These are phyloP conservation scores for Trichomonascus vanleenenianus DNA, from an alignment of 805 yeast species.

Conservation along the genomic window DNA sequence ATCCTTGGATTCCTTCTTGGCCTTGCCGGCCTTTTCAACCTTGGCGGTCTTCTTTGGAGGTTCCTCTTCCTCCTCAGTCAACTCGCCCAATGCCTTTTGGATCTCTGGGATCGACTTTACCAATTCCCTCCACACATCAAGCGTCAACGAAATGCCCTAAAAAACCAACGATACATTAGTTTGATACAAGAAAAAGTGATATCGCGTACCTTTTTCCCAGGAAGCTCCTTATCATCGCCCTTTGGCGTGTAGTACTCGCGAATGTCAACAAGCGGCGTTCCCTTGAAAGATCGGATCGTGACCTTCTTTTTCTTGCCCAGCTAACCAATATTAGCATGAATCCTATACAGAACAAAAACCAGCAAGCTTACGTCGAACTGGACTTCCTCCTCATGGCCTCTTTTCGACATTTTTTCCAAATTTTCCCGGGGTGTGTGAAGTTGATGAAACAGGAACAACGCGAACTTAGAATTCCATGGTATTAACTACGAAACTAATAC, in stretches of 20 bases:
- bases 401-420: slow-evolving; percentile 1
- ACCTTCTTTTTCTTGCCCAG: slow-evolving; percentile 59
- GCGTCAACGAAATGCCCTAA: slow-evolving; percentile 26
- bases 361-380: slow-evolving; percentile 2
- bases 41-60: slow-evolving; percentile 5
- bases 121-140: slow-evolving; percentile 21
- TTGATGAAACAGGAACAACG: not conserved
- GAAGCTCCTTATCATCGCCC: slow-evolving; percentile 53
- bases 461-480: too few relatives aligned
- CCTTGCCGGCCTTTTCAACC: not conserved
- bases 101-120: slow-evolving; percentile 15
- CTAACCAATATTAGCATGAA: slow-evolving; percentile 19
- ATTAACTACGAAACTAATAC: too few relatives aligned
- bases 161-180: not conserved
- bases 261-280: slow-evolving; percentile 63
- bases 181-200: not conserved
- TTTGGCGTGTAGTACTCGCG: slow-evolving; percentile 58
- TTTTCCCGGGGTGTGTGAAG: not conserved
- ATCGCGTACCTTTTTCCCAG: slow-evolving; percentile 64
- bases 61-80: slow-evolving; percentile 3
- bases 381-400: not conserved
- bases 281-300: slow-evolving; percentile 65
- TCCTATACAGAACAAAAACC: not conserved
- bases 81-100: slow-evolving; percentile 18
- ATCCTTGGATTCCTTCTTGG: not conserved